phyloP scores from a whole-genome alignment of 2,329 filamentous ascomycete species.

The Pleurostoma richardsiae region DNA sequence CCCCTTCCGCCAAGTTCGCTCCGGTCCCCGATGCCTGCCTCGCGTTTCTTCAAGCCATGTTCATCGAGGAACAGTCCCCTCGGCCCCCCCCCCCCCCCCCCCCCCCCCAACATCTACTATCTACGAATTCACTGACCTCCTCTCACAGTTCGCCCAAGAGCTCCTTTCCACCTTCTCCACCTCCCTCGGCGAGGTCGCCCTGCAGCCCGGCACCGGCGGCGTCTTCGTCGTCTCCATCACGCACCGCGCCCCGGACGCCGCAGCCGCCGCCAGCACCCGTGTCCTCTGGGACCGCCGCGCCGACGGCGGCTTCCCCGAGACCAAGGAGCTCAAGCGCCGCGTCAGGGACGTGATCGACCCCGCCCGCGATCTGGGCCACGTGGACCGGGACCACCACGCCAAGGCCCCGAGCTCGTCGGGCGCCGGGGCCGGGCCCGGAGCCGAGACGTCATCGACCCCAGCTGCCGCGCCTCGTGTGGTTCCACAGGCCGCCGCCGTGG shows the following conservation, averaged over 20 bases:
- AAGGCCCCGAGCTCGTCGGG: neutral
- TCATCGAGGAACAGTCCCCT: neutral
- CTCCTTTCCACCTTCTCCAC: conserved; percentile 88
- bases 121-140: neutral
- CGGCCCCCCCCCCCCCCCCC: conserved; percentile 1
- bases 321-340: conserved; percentile 81
- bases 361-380: conserved; percentile 72
- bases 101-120: conserved; percentile 1
- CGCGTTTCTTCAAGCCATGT: no score
- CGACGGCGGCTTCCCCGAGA: conserved; percentile 90
- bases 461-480: no score
- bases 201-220: conserved; percentile 81
- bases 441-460: neutral
- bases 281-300: conserved; percentile 82
- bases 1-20: no score
- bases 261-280: conserved; percentile 23
- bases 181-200: conserved; percentile 77
- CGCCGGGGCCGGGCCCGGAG: neutral
- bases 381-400: conserved; percentile 50
- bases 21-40: no score
- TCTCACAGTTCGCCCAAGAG: conserved; percentile 80
- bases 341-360: conserved; percentile 82
- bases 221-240: conserved; percentile 70
- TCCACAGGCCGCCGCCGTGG: no score
- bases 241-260: conserved; percentile 1